Conservation (phyloP, 2,329 filamentous ascomycete species). For the Fusarium oligoseptatum region DNA sequence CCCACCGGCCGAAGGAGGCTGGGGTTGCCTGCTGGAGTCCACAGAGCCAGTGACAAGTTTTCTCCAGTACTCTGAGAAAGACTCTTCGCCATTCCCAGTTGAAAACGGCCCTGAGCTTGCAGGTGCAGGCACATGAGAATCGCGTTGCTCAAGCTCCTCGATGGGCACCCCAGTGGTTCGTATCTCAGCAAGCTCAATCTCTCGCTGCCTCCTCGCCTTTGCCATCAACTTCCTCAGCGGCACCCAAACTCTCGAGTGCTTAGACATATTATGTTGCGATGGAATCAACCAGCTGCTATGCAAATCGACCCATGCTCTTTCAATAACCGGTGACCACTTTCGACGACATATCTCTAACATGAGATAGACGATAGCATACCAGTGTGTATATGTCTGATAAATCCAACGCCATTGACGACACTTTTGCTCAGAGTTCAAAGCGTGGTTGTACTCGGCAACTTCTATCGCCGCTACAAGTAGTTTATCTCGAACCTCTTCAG, state of each 20-base stretch:
- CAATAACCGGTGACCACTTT: constrained; percentile 60
- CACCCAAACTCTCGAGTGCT: constrained; percentile 54
- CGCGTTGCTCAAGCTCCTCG: constrained; percentile 47
- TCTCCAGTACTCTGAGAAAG: constrained; percentile 33
- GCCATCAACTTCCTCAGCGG: constrained; percentile 57
- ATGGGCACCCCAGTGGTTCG: constrained; percentile 44
- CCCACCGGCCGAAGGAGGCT: not conserved
- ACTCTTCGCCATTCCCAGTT: not conserved
- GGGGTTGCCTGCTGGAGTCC: not conserved
- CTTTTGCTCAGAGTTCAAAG: constrained; percentile 63
- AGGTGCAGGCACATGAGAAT: constrained; percentile 45
- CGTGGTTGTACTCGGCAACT: constrained; percentile 68
- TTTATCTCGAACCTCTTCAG: constrained; percentile 56
- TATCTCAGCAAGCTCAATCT: constrained; percentile 52
- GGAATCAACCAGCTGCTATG: constrained; percentile 59
- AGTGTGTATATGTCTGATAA: constrained; percentile 71
- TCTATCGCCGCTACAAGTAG: constrained; percentile 66
- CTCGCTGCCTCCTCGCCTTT: constrained; percentile 54
- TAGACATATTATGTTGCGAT: constrained; percentile 41
- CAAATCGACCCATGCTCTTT: constrained; percentile 62
- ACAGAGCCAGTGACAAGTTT: constrained; percentile 6
- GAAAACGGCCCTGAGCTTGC: constrained; percentile 47
- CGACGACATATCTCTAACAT: constrained; percentile 64
- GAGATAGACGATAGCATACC: constrained; percentile 70
- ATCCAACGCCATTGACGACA: constrained; percentile 69